These are phyloP conservation scores for Nicotiana attenuata DNA, from an alignment of 257 asterid species.

Conservation along the genomic window DNA sequence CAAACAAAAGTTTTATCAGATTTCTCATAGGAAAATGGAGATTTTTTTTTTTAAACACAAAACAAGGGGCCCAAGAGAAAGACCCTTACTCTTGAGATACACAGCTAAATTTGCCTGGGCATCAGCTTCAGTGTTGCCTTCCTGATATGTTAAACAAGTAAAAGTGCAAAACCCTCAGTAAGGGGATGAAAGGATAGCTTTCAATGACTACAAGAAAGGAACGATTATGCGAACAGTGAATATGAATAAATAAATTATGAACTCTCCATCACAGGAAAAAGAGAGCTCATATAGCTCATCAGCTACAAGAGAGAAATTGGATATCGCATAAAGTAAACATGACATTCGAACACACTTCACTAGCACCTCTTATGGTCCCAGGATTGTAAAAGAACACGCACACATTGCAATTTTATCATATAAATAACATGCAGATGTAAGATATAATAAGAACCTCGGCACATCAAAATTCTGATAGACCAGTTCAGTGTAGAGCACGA, in stretches of 20 bases:
- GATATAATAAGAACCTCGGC: neutral
- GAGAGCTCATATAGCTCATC: neutral
- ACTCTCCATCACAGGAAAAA: neutral
- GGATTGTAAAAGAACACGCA: neutral
- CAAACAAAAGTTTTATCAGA: neutral
- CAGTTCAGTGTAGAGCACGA: neutral
- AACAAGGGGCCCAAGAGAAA: neutral
- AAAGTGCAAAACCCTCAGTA: neutral
- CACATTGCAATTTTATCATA: neutral
- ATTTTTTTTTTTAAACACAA: neutral
- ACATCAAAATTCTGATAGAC: neutral
- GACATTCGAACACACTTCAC: neutral
- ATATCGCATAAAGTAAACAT: neutral
- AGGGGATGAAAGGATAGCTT: neutral
- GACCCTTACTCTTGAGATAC: constrained; percentile 50
- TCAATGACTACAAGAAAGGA: neutral
- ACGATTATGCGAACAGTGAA: neutral
- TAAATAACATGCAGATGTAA: neutral
- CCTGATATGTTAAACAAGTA: constrained; percentile 35
- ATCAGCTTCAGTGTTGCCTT: constrained; percentile 78
- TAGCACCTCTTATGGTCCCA: neutral
- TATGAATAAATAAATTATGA: neutral
- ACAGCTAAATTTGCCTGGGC: constrained; percentile 84
- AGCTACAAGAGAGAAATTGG: neutral
- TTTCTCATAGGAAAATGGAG: constrained; percentile 1